These are phyloP conservation scores for Cudoniella acicularis DNA, from an alignment of 495 filamentous ascomycete genomes.

Conservation along the genomic window DNA sequence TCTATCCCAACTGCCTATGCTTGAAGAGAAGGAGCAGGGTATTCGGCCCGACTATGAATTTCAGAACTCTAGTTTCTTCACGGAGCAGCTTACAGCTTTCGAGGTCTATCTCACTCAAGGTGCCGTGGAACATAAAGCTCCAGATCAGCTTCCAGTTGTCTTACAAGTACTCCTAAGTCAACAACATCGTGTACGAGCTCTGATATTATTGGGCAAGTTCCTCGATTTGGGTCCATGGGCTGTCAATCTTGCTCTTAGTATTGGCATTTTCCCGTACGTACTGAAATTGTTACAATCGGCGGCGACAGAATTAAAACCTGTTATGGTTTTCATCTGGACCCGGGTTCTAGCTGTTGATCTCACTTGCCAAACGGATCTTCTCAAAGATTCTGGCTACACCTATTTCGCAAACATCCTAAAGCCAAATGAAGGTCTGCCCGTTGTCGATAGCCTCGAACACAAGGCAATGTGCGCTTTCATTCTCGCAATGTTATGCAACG, in stretches of 20 bases:
- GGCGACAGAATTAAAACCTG: constrained; percentile 89
- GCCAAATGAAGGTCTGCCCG: constrained; percentile 74
- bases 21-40: constrained; percentile 67
- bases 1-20: constrained; percentile 80
- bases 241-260: constrained; percentile 91
- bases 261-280: constrained; percentile 98
- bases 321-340: constrained; percentile 99
- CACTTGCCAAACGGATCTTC: constrained; percentile 83
- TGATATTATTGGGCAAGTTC: constrained; percentile 92
- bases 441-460: constrained; percentile 83
- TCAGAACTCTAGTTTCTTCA: constrained; percentile 91
- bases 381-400: constrained; percentile 94
- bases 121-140: constrained; percentile 76
- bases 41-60: constrained; percentile 79
- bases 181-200: constrained; percentile 85
- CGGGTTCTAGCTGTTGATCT: constrained; percentile 93
- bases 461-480: constrained; percentile 99
- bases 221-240: constrained; percentile 96
- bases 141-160: constrained; percentile 93
- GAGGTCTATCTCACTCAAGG: constrained; percentile 94
- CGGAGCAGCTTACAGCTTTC: constrained; percentile 95
- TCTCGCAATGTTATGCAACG: constrained; percentile 92
- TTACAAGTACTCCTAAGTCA: constrained; percentile 95
- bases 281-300: constrained; percentile 94
- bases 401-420: constrained; percentile 93